Percentiles rank a stretch among this genome's conserved stretches.
Conservation (phyloP, 768 basidiomycete genomes). For the Macrolepiota dolichaula region DNA sequence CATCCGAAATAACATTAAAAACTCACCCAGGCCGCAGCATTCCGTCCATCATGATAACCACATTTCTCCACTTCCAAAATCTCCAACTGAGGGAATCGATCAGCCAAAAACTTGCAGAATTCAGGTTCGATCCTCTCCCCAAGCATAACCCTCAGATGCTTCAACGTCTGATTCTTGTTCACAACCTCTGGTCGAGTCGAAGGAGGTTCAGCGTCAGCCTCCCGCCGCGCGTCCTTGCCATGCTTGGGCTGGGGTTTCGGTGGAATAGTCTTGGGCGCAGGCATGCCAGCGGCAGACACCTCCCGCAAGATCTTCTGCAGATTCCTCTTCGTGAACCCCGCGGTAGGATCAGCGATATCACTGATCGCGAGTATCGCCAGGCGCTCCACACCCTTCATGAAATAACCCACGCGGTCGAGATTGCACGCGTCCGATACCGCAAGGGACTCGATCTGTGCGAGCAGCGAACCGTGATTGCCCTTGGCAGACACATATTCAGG, state of each 20-base stretch:
- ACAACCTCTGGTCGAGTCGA: constrained; percentile 5
- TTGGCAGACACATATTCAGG: constrained; percentile 14
- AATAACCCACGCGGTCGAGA: constrained; percentile 25
- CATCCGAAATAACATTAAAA: background rate
- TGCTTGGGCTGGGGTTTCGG: constrained; percentile 8
- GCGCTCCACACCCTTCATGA: constrained; percentile 27
- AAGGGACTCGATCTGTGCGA: constrained; percentile 29
- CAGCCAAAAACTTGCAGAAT: constrained; percentile 27
- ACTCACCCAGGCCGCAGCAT: constrained; percentile 37
- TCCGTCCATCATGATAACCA: constrained; percentile 37
- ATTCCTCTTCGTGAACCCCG: constrained; percentile 29
- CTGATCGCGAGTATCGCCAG: constrained; percentile 35
- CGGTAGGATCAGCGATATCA: constrained; percentile 27
- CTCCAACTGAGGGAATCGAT: constrained; percentile 32
- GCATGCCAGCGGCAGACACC: constrained; percentile 17
- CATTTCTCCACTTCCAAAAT: constrained; percentile 39
- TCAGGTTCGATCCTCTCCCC: constrained; percentile 35
- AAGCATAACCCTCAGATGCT: constrained; percentile 33
- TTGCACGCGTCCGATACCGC: constrained; percentile 37
- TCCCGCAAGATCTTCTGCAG: constrained; percentile 29
- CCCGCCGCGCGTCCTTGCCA: background rate
- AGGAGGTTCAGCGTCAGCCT: background rate
- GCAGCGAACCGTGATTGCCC: constrained; percentile 19
- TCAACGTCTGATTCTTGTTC: constrained; percentile 19
- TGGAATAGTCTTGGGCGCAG: constrained; percentile 7